Base-by-base conservation (phyloP, 495 filamentous ascomycete genomes). In the Xylaria venustula region DNA sequence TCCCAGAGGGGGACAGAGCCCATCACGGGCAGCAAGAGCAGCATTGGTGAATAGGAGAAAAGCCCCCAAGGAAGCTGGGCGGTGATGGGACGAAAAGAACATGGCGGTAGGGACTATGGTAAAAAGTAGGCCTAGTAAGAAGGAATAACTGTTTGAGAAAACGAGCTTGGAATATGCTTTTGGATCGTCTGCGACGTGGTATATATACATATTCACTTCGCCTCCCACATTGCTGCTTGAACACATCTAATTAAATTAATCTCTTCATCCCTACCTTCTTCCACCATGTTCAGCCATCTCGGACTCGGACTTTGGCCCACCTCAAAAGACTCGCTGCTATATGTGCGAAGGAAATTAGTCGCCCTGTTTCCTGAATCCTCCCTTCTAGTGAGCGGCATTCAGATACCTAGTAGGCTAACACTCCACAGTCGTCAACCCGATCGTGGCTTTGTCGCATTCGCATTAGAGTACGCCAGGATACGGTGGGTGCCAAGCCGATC, bases 1-100 rank as follows among this genome's bases (percentile, higher is more conserved):
- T 1, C 73, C 71, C 34, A 75, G 54, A 54, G 73, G 73, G 9
- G 73, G 73, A 41, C 69, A 75, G 55, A 71, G 64, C 14, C 70
- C 69, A 45, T 69, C 46, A 12, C 66, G 67, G 25, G 71, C 69
- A 36, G 71, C 71, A 11, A 59, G 60, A 2, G 55, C 69, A 9
- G 52, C 30, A 17, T 62, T 66, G 47, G 52, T 25, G 20, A 34
- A 52, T 9, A 51, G 20, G 17, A 37, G 3, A 20, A 62, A 56
- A 58, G 25, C 25, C 48, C 52, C 46, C 2, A 58, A 54, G 15
- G 5, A 25, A 25, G 15, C 30, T 8, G 32, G 9, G 37, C 26
- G 42, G 23, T 9, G 12, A 23, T 48, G 45, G 20, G 22, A 45
- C 48, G 40, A 36, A 47, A 40, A 37, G 0, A 48, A 12, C 55